Conservation (phyloP, 306 rosid genomes). For the Pueraria montana region DNA sequence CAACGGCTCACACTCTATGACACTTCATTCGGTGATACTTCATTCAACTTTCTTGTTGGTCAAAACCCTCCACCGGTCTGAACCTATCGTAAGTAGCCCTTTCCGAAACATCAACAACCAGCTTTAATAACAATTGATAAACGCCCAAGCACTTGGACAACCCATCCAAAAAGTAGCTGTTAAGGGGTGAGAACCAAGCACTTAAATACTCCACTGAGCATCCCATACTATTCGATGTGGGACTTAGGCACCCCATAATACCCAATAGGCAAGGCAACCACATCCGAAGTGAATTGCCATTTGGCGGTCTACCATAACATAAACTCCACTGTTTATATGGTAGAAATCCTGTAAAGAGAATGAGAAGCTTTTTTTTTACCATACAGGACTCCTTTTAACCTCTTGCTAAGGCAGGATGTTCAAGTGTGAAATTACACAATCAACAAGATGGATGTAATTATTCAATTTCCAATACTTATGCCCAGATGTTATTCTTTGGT, state of each 20-base stretch:
- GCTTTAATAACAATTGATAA: neutral
- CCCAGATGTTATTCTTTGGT: slow-evolving; percentile 16
- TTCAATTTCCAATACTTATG: neutral
- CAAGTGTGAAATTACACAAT: slow-evolving; percentile 12
- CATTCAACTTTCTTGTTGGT: too few species aligned
- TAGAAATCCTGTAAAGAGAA: neutral
- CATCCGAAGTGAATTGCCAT: neutral
- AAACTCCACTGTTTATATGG: neutral
- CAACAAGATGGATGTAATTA: slow-evolving; percentile 27
- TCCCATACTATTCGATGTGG: too few species aligned
- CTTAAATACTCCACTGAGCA: too few species aligned
- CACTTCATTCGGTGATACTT: too few species aligned
- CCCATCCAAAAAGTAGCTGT: too few species aligned
- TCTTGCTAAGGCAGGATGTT: neutral
- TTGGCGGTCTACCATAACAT: slow-evolving; percentile 21
- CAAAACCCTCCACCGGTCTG: too few species aligned
- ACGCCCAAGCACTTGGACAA: neutral
- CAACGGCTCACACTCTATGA: too few species aligned
- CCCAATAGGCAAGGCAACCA: too few species aligned
- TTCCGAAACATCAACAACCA: neutral
- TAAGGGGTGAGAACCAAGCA: too few species aligned
- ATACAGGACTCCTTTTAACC: neutral
- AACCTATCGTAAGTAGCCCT: too few species aligned
- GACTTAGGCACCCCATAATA: too few species aligned
- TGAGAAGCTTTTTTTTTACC: neutral